Evolutionary conservation across 148 eudicot species (phyloP), one percentile per base, ranked within the genome.

Genomic region (Tetragonia tetragonoides): DNA sequence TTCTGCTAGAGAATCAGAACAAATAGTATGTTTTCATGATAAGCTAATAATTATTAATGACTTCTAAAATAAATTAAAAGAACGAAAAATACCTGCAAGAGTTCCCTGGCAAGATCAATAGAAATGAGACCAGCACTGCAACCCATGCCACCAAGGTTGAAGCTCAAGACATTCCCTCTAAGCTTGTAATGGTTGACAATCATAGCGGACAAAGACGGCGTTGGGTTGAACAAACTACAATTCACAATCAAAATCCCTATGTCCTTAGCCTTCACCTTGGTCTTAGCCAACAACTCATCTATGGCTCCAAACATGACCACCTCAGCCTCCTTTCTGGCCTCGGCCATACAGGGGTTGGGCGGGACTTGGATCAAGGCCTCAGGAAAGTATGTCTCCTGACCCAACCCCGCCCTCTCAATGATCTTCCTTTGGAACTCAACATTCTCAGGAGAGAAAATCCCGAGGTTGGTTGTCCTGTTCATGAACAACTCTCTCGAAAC

Each of bases 141-240:
- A 39, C 88, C 88, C 88, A 86, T 86, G 2, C 88, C 88, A 66
- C 86, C 86, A 81, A 86, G 86, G 77, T 86, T 86, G 62, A 68
- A 86, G 76, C 88, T 86, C 73, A 80, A 60, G 24, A 86, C 39
- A 41, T 86, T 86, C 14, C 86, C 88, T 61, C 88, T 83, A 6
- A 86, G 80, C 84, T 86, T 86, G 63, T 86, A 86, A 23, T 86
- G 88, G 75, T 86, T 86, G 0, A 86, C 88, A 46, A 86, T 86
- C 88, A 86, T 86, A 40, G 86, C 88, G 4, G 88, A 86, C 53
- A 86, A 68, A 17, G 88, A 86, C 0, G 88, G 88, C 2, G 88
- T 86, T 0, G 88, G 88, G 37, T 86, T 86, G 44, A 86, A 86
- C 86, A 83, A 81, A 39, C 88, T 83, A 11, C 88, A 83, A 76